Base-by-base conservation (phyloP, 805 yeast species). In the Pichia ethanolica region DNA sequence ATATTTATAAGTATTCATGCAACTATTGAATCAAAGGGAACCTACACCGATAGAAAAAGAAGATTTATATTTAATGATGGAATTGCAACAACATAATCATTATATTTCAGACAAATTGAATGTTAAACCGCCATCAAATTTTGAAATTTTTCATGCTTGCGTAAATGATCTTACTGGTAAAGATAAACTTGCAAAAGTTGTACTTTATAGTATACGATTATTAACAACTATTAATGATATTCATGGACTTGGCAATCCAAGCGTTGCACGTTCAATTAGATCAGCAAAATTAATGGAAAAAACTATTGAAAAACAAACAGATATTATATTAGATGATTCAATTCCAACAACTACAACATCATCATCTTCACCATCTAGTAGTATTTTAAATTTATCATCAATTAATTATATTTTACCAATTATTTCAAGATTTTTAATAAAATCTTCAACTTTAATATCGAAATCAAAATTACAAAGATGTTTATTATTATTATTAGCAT, bases 101-200 rank as follows among this genome's bases (percentile, higher is more conserved):
- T 9, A 30, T 9, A 30, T 6, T 7, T 9, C 27, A 13, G 32
- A 12, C 6, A 26, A 34, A 34, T 6, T 34, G 6, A 6, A 9
- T 2, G 33, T 35, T 10, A 26, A 33, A 20, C 11, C 14, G 2
- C 55, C 54, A 6, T 36, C 48, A 7, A 34, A 32, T 7, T 45
- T 55, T 37, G 51, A 47, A 10, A 35, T 55, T 2, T 50, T 56
- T 42, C 42, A 45, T 5, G 49, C 48, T 1, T 53, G 58, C 82
- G 46, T 76, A 76, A 46, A 73, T 74, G 43, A 53, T 28, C 61
- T 84, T 30, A 73, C 78, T 2, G 91, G 91, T 45, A 85, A 84
- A 61, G 93, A 85, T 59, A 82, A 83, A 59, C 51, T 83, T 53
- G 85, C 86, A 27, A 85, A 85, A 56, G 69, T 81, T 9, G 68